Evolutionary conservation across 2,329 filamentous ascomycete genomes (phyloP).

Genomic region (Mycosphaerelloides madeirae): DNA sequence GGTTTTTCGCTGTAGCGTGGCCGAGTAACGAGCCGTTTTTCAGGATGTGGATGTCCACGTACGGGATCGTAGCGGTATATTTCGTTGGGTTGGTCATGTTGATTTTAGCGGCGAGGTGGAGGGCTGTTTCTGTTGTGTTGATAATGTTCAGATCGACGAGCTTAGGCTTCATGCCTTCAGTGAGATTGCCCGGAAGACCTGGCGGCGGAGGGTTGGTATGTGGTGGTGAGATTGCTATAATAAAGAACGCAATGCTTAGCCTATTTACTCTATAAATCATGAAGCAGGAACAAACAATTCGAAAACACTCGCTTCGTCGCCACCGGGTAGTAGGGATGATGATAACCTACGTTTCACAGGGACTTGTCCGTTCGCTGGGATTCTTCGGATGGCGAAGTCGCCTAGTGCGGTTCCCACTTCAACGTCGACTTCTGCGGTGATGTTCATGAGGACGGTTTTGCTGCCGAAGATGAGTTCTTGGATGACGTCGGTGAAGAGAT

Average conservation of each 20-base stretch:
- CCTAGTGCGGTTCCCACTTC: constrained; percentile 78
- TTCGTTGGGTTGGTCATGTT: constrained; percentile 88
- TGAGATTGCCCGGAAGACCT: constrained; percentile 5
- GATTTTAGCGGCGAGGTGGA: constrained; percentile 66
- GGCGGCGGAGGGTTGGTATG: constrained; percentile 10
- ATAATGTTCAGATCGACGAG: constrained; percentile 68
- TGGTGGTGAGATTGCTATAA: constrained; percentile 17
- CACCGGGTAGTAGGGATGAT: constrained; percentile 14
- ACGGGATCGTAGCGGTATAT: constrained; percentile 79
- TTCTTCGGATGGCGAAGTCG: constrained; percentile 70
- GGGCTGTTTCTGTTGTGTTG: constrained; percentile 65
- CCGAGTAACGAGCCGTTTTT: constrained; percentile 71
- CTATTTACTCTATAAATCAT: constrained; percentile 22
- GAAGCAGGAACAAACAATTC: constrained; percentile 3
- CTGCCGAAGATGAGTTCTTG: constrained; percentile 72
- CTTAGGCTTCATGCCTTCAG: constrained; percentile 50
- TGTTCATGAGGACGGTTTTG: constrained; percentile 63
- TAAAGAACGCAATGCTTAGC: constrained; percentile 19
- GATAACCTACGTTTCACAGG: constrained; percentile 83
- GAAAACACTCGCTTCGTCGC: not conserved
- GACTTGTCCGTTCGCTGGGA: constrained; percentile 78
- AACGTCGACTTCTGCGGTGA: constrained; percentile 78
- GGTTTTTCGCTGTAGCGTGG: constrained; percentile 62
- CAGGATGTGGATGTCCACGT: constrained; percentile 50
- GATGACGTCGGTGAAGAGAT: constrained; percentile 76